Evolutionary conservation across 371 early-diverging fungal species (phyloP).

Genomic region (Gilbertella persicaria): DNA sequence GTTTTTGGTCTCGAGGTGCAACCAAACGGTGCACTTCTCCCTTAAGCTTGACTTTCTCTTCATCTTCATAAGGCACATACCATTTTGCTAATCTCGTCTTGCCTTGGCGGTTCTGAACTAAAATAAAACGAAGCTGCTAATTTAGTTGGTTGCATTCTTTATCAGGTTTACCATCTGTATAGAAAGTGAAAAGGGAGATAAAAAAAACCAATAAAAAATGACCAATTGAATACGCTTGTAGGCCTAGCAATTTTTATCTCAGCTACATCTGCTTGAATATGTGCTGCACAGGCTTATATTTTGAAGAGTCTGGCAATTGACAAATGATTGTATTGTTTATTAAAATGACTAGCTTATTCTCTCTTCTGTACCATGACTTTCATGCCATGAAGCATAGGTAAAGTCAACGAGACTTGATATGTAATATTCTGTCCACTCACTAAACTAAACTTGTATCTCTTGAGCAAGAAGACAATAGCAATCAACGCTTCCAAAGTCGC

Average conservation of each 20-base stretch:
- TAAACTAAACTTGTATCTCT: slow-evolving; percentile 41
- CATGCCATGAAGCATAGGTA: slow-evolving; percentile 55
- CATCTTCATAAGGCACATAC: slow-evolving; percentile 93
- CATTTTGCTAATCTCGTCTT: slow-evolving; percentile 96
- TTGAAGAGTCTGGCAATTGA: no score
- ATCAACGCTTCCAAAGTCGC: slow-evolving; percentile 52
- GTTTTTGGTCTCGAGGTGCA: slow-evolving; percentile 94
- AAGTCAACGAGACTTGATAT: slow-evolving; percentile 38
- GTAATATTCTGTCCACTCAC: slow-evolving; percentile 39
- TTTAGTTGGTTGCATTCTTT: background rate
- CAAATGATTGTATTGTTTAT: no score
- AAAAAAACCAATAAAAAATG: no score
- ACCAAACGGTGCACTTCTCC: slow-evolving; percentile 93
- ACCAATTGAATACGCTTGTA: no score
- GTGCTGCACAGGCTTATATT: no score
- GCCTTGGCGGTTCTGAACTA: slow-evolving; percentile 97
- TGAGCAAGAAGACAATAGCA: slow-evolving; percentile 38
- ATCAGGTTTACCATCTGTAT: no score
- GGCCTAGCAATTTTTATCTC: no score
- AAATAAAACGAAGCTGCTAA: slow-evolving; percentile 88
- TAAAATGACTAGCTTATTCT: no score
- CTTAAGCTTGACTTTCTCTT: slow-evolving; percentile 92
- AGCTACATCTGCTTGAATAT: no score
- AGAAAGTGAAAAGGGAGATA: no score
- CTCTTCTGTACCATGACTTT: slow-evolving; percentile 35